Percentiles rank a stretch among this genome's conserved stretches.
phyloP scores from a whole-genome alignment of 2,329 filamentous ascomycete genomes.

The Diaporthe sp. region DNA sequence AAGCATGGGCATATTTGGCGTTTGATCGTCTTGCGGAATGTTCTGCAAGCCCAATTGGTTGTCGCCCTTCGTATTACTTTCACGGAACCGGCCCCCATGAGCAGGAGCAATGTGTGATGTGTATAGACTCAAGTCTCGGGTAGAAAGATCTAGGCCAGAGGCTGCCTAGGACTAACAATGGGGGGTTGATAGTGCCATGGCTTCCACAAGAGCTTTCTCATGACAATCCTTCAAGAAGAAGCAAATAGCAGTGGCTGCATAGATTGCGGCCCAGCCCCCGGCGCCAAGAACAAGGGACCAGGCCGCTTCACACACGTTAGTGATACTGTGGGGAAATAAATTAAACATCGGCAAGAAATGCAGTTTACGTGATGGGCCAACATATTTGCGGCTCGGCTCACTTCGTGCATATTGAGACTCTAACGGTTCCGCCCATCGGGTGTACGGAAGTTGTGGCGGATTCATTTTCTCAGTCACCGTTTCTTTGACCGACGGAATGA shows the following conservation, averaged over 20 bases:
- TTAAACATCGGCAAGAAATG: background rate
- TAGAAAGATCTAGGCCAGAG: too few species aligned
- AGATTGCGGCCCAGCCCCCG: background rate
- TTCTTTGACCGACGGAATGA: background rate
- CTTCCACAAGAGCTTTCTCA: background rate
- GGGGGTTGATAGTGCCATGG: background rate
- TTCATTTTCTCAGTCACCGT: background rate
- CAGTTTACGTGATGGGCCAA: background rate
- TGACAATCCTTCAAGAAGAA: background rate
- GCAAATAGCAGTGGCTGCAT: background rate
- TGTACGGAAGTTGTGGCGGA: background rate
- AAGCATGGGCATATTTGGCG: background rate
- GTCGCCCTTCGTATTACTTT: background rate
- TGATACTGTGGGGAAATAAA: background rate
- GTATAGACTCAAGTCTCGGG: background rate
- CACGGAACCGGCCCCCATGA: background rate
- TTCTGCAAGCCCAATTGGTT: background rate
- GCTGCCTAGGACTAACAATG: background rate
- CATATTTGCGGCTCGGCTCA: background rate
- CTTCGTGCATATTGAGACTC: background rate
- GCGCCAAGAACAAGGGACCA: background rate
- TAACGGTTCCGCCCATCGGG: background rate
- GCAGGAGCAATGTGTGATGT: too few species aligned
- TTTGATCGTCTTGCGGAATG: background rate
- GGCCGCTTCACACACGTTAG: background rate